phyloP scores from a whole-genome alignment of 768 basidiomycete genomes.

The Leccinum longicurvipes region DNA sequence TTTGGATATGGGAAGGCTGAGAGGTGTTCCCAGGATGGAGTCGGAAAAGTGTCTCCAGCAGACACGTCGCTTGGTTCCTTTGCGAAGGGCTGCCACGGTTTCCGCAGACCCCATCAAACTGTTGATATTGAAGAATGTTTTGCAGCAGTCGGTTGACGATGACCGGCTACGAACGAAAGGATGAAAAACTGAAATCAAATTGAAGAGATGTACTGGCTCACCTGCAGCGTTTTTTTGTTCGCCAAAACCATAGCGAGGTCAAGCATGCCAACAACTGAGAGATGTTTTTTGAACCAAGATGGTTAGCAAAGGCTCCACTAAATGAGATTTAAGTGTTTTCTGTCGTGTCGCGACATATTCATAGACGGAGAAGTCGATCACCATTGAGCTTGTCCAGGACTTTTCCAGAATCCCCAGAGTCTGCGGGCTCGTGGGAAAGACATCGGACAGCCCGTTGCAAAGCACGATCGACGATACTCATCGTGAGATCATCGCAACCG shows the following conservation, averaged over 20 bases:
- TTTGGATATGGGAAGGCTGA: constrained; percentile 79
- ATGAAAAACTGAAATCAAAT: background rate
- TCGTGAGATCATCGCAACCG: constrained; percentile 26
- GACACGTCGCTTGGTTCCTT: constrained; percentile 48
- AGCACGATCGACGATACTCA: constrained; percentile 40
- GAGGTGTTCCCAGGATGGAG: constrained; percentile 76
- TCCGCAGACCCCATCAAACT: constrained; percentile 50
- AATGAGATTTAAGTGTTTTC: constrained; percentile 42
- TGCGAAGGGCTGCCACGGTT: constrained; percentile 20
- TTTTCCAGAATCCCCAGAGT: constrained; percentile 17
- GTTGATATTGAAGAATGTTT: too few species aligned
- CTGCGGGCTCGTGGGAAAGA: constrained; percentile 36
- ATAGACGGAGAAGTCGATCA: background rate
- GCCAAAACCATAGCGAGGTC: constrained; percentile 43
- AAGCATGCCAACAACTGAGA: constrained; percentile 42
- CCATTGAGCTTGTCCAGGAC: constrained; percentile 39
- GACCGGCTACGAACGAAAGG: constrained; percentile 44
- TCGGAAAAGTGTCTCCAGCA: constrained; percentile 66
- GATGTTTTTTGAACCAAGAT: constrained; percentile 59
- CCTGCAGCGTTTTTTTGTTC: constrained; percentile 56
- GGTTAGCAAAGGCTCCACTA: constrained; percentile 70
- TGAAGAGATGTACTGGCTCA: constrained; percentile 25
- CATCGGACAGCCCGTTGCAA: constrained; percentile 53
- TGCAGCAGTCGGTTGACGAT: constrained; percentile 70
- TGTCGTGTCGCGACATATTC: constrained; percentile 13